phyloP scores from a whole-genome alignment of 345 rosid species.

The Moricandia arvensis region DNA sequence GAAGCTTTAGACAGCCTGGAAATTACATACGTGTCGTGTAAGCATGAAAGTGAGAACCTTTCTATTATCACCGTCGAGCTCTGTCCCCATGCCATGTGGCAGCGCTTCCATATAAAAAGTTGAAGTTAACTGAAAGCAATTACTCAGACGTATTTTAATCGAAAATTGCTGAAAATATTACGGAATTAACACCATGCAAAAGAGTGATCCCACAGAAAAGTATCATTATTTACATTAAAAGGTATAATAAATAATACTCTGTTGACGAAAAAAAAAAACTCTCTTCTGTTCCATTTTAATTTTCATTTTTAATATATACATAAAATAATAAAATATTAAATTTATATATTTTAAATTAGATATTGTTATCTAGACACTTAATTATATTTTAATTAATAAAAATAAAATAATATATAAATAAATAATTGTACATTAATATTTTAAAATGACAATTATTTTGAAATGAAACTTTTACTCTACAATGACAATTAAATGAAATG shows the following conservation, averaged over 20 bases:
- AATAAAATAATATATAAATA: no score
- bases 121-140: background rate
- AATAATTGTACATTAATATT: no score
- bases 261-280: no score
- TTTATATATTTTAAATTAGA: no score
- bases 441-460: no score
- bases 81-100: background rate
- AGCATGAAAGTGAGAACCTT: conserved; percentile 25
- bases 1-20: conserved; percentile 27
- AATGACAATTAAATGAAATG: no score
- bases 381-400: no score
- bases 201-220: background rate
- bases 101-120: background rate
- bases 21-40: conserved; percentile 21
- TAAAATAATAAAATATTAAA: no score
- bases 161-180: background rate
- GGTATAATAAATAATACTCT: background rate
- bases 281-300: no score
- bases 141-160: background rate
- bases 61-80: conserved; percentile 8
- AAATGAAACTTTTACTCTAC: no score
- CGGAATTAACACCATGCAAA: background rate
- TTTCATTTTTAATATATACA: no score
- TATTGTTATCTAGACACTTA: no score
- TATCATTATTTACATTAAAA: background rate